Conservation (phyloP, 495 filamentous ascomycete genomes). For the Daldinia bambusicola region DNA sequence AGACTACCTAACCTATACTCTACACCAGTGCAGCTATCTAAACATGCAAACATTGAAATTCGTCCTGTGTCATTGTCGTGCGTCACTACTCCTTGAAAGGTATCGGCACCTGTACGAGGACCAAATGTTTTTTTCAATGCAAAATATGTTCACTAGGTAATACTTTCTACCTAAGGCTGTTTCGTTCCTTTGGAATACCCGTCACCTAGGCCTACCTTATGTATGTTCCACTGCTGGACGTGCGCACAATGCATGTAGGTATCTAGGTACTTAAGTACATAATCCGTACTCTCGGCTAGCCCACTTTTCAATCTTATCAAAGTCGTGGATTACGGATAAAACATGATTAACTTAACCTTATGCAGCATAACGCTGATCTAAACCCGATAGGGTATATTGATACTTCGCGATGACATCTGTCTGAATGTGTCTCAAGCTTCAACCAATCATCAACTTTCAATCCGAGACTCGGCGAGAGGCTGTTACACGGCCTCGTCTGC, state of each 20-base stretch:
- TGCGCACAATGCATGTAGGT: too few species aligned
- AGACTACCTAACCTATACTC: neutral
- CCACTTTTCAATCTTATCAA: conserved; percentile 26
- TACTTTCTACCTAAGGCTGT: neutral
- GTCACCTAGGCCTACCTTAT: neutral
- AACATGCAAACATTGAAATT: neutral
- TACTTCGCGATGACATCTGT: conserved; percentile 36
- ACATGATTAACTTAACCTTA: neutral
- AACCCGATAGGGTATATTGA: conserved; percentile 28
- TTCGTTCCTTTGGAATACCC: neutral
- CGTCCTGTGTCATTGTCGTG: neutral
- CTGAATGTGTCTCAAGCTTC: conserved; percentile 36
- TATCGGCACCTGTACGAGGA: neutral
- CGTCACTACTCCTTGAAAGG: neutral
- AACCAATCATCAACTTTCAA: conserved; percentile 29
- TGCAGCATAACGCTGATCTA: conserved; percentile 19
- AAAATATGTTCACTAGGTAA: too few species aligned
- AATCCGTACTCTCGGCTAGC: neutral
- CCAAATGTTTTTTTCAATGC: neutral
- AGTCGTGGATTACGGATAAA: neutral
- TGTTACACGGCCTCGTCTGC: conserved; percentile 41
- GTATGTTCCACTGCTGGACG: too few species aligned
- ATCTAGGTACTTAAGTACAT: too few species aligned
- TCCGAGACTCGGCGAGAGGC: conserved; percentile 30
- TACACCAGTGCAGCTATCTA: neutral